Evolutionary conservation across 2,329 filamentous ascomycete species (phyloP), one percentile per base, ranked within the genome.

Genomic region (Diaporthe ampelina): DNA sequence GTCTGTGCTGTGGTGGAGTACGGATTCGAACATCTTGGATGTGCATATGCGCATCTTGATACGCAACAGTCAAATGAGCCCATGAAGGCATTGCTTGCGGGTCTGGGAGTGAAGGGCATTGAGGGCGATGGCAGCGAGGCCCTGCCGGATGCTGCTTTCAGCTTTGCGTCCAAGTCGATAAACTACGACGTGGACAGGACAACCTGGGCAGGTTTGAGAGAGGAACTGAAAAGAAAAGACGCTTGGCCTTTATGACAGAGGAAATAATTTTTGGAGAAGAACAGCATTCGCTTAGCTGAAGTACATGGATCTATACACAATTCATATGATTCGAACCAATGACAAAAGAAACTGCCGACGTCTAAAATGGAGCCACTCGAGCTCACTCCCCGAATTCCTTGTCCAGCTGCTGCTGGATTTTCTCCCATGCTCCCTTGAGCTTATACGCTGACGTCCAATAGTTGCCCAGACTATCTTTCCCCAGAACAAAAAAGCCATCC

Each of bases 1-100:
- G 19, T 80, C 9, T 72, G 77, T 45, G 76, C 74, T 0, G 29
- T 78, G 17, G 26, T 79, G 13, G 77, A 80, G 37, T 78, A 78
- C 57, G 78, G 76, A 19, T 73, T 80, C 17, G 24, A 70, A 17
- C 73, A 73, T 15, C 57, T 81, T 15, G 76, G 73, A 1, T 76
- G 75, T 29, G 68, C 26, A 0, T 52, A 77, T 32, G 76, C 77
- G 15, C 73, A 65, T 24, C 71, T 78, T n/a, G 79, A 79, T 61
- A 80, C 79, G 19, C 71, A 67, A 9, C 63, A 58, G 10, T 70
- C 73, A 1, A 78, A 76, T 19, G 54, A 76, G 48, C 72, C 70
- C 8, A 76, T 74, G 63, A 71, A 63, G 50, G 75, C 67, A 4
- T 45, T 79, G 40, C 75, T 78, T 75, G 54, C 35, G 1, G 70